A percentile compares a stretch with the other conserved stretches of the same genome.
phyloP scores from a whole-genome alignment of 371 early-diverging fungal genomes.

The Saksenaea oblongispora region DNA sequence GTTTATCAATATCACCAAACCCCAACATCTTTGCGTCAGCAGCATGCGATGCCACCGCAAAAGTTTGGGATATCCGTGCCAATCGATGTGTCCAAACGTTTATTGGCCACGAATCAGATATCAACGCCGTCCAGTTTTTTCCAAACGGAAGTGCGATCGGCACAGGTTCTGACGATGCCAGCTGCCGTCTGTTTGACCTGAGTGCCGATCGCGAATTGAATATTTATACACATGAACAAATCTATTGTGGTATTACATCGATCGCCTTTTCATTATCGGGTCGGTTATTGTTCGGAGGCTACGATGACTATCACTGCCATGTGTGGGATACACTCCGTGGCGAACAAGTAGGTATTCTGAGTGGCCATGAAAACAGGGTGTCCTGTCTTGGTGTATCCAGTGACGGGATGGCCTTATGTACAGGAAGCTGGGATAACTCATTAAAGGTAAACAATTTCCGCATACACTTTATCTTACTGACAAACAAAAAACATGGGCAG shows the following conservation, averaged over 20 bases:
- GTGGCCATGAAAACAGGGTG: conserved; percentile 94
- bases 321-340: conserved; percentile 97
- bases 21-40: conserved; percentile 95
- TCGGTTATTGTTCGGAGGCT: conserved; percentile 92
- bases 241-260: conserved; percentile 95
- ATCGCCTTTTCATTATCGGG: conserved; percentile 76
- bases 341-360: conserved; percentile 88
- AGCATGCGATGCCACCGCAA: conserved; percentile 95
- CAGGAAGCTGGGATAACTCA: conserved; percentile 94
- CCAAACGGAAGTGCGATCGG: conserved; percentile 95
- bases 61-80: conserved; percentile 95
- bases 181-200: conserved; percentile 92
- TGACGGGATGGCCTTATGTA: conserved; percentile 96
- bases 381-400: conserved; percentile 91
- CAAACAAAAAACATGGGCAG: not conserved
- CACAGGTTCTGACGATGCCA: conserved; percentile 96
- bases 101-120: conserved; percentile 94
- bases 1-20: conserved; percentile 69
- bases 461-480: too few relatives aligned
- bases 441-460: conserved; percentile 91
- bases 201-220: conserved; percentile 94
- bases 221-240: conserved; percentile 93
- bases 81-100: conserved; percentile 95
- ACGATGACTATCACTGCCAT: conserved; percentile 96
- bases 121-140: conserved; percentile 97